Base-by-base conservation (phyloP, 2,329 filamentous ascomycete genomes). In the Plenodomus tracheiphilus region DNA sequence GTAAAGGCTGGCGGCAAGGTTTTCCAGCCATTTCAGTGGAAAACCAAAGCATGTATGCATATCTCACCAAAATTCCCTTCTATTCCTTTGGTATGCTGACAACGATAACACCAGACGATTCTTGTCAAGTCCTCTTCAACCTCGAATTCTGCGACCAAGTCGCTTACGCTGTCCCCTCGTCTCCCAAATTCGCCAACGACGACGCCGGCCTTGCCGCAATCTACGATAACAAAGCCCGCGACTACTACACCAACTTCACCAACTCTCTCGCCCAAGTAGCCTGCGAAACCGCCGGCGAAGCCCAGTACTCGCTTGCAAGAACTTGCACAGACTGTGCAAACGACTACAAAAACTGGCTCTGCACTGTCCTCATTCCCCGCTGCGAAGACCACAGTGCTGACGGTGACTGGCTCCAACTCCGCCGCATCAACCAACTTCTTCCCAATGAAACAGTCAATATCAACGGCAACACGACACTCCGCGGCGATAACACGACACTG, bases 341-440 rank as follows among this genome's bases (percentile, higher is more conserved):
- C 1, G 90, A 91, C 8, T 99, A 99, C 80, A 97, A 95, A 71
- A 80, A 85, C 65, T 99, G 94, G 94, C 85, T 99, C 17, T 99
- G 94, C 76, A 88, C 90, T 19, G 91, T 97, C 21, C 88, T 85
- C 15, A 94, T 99, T 53, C 94, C 94, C 1, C 88, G 92, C 22
- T 99, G 94, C 76, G 87, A 90, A 65, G 93, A 97, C 74, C 94
- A 89, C 62, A 83, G 80, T 42, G 83, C 79, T 41, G 63, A 70
- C 1, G 76, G 78, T 13, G 44, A 17, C 2, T 66, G 51, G 42
- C 79, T 91, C 2, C 82, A 85, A 51, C 77, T 81, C 17, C 87
- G 94, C 39, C 94, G 93, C 64, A 81, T 91, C 44, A 84, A 79
- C 25, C 52, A 86, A 50, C 62, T 80, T 0, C 93, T 92, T 61